Evolutionary conservation across 495 filamentous ascomycete genomes (phyloP), one percentile per base, ranked within the genome.

Genomic region (Patellaria atrata): DNA sequence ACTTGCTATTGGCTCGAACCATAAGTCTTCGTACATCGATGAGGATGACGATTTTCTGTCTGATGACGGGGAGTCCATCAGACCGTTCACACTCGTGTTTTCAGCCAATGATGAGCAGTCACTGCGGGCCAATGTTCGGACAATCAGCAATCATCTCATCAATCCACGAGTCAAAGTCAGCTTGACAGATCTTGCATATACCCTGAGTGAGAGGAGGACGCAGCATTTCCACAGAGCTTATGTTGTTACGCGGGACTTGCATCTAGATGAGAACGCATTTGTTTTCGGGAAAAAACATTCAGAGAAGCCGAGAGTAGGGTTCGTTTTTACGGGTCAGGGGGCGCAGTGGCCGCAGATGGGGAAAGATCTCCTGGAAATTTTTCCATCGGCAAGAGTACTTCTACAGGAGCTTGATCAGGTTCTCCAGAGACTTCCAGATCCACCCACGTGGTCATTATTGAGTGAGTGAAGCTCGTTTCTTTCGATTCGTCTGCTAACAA

Each of bases 321-420:
- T 59, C 14, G 46, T 63, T 18, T 65, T 65, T 40, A 63, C 62
- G 0, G 62, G 62, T 0, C 62, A 65, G 37, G 62, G 62, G 0
- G 55, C 59, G 0, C 62, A 65, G 33, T 65, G 62, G 62, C 33
- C 49, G 0, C 14, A 42, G 14, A 65, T 65, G 62, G 62, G 60
- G 0, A 28, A 23, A 1, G 40, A 38, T 13, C 45, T 56, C 2
- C 12, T 59, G 0, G n/a, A 49, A 11, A 23, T 5, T 16, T 43
- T 39, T 20, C 27, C 29, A 12, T 5, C 11, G 12, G 29, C 11
- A 11, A 32, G 16, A 22, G 14, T 3, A 20, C 23, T 3, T 33
- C 42, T 35, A 4, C 15, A 29, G 2, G 7, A 30, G 10, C 41
- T 44, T 12, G 40, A 43, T 5, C 28, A 33, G 18, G 7, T 24